Evolutionary conservation across 768 basidiomycete genomes (phyloP), one percentile per base, ranked within the genome.

Genomic region (Lactarius trivialis): DNA sequence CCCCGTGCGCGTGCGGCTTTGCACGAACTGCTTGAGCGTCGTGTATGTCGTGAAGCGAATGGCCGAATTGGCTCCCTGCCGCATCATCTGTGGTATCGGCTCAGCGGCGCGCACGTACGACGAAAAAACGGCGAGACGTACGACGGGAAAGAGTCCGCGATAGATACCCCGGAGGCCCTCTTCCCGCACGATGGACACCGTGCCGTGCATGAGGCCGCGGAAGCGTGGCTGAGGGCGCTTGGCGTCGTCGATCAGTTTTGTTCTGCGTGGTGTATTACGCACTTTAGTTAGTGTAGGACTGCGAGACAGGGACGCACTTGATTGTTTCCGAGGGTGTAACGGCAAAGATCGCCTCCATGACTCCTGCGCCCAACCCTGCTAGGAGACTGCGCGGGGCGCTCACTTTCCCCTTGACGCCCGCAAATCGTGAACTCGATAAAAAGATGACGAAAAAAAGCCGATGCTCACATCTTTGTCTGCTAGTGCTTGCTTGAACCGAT

Each of bases 241-340:
- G 2, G 92, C 85, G 68, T 98, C 97, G 70, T 94, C 94, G 61
- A 99, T 95, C 60, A 98, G 82, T 72, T 99, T 99, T 26, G 97
- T 99, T 72, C 96, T 98, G 65, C 9, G 12, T 34, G 24, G 2
- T 39, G 49, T 37, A 21, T 14, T n/a, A 14, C 21, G 3, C 26
- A 21, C 21, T 37, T 21, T 15, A 33, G 43, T 24, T 51, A 34
- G 15, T 52, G 7, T 55, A 19, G 8, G 32, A 56, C 24, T 12
- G 45, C 6, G 61, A 21, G 50, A 33, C 7, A 28, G 21, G 41
- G 24, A 28, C 89, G 45, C 53, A 95, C 96, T 99, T 99, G 79
- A 98, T 97, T 0, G 96, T 98, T 73, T 99, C 96, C 14, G 92
- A 94, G 3, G 96, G 96, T 0, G 96, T 98, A 3, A 99, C 96